These are phyloP conservation scores for Candida sanyaensis DNA, from an alignment of 1,139 yeast species.

Conservation along the genomic window DNA sequence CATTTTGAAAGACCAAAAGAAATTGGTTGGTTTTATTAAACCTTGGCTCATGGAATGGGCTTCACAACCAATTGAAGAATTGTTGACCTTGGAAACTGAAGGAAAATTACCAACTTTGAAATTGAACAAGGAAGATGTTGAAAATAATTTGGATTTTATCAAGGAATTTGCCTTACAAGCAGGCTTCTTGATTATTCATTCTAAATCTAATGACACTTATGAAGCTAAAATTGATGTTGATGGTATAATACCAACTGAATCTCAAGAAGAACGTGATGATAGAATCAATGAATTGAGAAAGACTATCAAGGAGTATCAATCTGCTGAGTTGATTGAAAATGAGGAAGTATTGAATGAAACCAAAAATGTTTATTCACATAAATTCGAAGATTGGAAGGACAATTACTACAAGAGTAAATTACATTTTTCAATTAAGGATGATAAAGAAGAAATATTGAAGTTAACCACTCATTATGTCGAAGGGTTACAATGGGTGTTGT, in stretches of 20 bases:
- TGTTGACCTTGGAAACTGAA: conserved; percentile 40
- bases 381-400: conserved; percentile 82
- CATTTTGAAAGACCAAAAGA: conserved; percentile 72
- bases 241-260: conserved; percentile 67
- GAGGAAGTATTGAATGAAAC: conserved; percentile 64
- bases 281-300: conserved; percentile 45
- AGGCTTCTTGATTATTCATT: conserved; percentile 67
- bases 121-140: conserved; percentile 51
- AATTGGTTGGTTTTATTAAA: conserved; percentile 57
- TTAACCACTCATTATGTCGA: conserved; percentile 85
- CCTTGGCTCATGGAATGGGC: conserved; percentile 65
- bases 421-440: conserved; percentile 54
- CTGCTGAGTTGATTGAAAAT: conserved; percentile 65
- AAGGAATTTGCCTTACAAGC: conserved; percentile 64
- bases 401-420: conserved; percentile 79
- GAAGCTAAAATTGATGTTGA: conserved; percentile 68
- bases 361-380: conserved; percentile 65
- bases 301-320: conserved; percentile 65
- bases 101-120: conserved; percentile 48
- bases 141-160: conserved; percentile 56
- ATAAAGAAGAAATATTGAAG: conserved; percentile 57
- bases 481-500: conserved; percentile 95
- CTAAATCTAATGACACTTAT: conserved; percentile 54
- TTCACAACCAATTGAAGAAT: conserved; percentile 27
- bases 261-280: conserved; percentile 60